Conservation (phyloP, 2,329 filamentous ascomycete species). For the Boeremia exigua region DNA sequence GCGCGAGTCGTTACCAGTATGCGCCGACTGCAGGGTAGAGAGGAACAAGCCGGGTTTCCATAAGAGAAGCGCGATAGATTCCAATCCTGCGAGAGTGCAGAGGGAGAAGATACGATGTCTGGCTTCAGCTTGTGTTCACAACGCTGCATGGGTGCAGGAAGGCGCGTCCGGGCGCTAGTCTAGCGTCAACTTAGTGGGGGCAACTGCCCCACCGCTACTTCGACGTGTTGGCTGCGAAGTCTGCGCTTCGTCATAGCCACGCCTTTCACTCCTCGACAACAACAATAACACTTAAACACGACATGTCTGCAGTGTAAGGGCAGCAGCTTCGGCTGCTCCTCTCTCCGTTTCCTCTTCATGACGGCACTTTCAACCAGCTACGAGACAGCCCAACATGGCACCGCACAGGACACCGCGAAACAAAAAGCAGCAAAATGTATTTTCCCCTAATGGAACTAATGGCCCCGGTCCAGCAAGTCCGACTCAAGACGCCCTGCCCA, state of each 20-base stretch:
- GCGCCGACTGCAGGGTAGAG: background rate
- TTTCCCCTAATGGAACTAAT: slow-evolving; percentile 34
- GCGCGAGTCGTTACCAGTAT: slow-evolving; percentile 7
- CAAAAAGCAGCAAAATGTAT: slow-evolving; percentile 45
- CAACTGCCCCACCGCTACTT: slow-evolving; percentile 28
- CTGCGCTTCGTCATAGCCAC: slow-evolving; percentile 27
- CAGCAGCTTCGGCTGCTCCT: slow-evolving; percentile 57
- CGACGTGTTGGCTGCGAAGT: slow-evolving; percentile 33
- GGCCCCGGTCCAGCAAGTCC: slow-evolving; percentile 31
- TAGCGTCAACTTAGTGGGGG: slow-evolving; percentile 27
- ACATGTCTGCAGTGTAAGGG: slow-evolving; percentile 51
- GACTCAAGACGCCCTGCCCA: slow-evolving; percentile 37
- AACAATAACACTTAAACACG: slow-evolving; percentile 20
- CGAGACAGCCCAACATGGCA: slow-evolving; percentile 53
- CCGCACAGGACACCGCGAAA: slow-evolving; percentile 54
- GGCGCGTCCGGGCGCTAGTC: slow-evolving; percentile 30
- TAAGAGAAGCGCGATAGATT: slow-evolving; percentile 3
- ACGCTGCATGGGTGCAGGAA: slow-evolving; percentile 17
- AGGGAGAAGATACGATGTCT: slow-evolving; percentile 8
- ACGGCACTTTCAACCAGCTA: slow-evolving; percentile 42
- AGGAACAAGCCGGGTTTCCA: slow-evolving; percentile 6
- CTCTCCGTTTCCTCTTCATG: slow-evolving; percentile 43
- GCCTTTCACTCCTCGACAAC: slow-evolving; percentile 19
- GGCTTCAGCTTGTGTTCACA: slow-evolving; percentile 22
- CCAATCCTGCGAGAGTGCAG: background rate